A percentile compares a stretch with the other conserved stretches of the same genome.
Conservation (phyloP, 2,329 filamentous ascomycete species). For the Immersiporthe knoxdaviesiana region DNA sequence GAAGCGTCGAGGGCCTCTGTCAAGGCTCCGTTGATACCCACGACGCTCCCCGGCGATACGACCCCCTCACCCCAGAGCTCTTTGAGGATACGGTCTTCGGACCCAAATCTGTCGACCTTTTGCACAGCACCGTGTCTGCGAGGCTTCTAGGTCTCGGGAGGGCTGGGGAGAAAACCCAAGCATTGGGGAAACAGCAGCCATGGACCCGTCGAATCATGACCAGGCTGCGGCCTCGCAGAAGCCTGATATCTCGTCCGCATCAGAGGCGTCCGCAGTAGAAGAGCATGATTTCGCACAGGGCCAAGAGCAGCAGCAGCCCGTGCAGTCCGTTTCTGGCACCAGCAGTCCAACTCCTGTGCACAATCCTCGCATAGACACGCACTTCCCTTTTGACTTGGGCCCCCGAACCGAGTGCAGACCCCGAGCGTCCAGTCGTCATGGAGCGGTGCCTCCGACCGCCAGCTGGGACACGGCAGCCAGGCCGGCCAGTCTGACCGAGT, state of each 20-base stretch:
- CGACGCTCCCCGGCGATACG: background rate
- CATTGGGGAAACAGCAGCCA: slow-evolving; percentile 9
- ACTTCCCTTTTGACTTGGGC: slow-evolving; percentile 5
- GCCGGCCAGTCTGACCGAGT: slow-evolving; percentile 61
- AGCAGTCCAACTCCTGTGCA: slow-evolving; percentile 18
- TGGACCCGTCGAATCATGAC: slow-evolving; percentile 15
- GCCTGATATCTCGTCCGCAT: background rate
- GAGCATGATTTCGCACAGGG: slow-evolving; percentile 9
- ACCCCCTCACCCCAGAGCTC: background rate
- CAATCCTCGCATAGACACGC: slow-evolving; percentile 18
- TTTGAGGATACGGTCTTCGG: background rate
- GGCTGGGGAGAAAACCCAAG: background rate
- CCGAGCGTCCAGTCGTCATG: slow-evolving; percentile 42
- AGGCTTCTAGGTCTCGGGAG: slow-evolving; percentile 25
- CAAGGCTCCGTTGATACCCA: slow-evolving; percentile 2
- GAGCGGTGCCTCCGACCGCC: slow-evolving; percentile 48
- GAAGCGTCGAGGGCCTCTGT: background rate
- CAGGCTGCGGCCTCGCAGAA: slow-evolving; percentile 10
- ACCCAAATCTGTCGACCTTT: background rate
- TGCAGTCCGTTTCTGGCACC: background rate
- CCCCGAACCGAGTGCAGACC: slow-evolving; percentile 20
- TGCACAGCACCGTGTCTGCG: background rate
- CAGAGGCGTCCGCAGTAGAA: slow-evolving; percentile 1
- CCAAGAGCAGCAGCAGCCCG: background rate
- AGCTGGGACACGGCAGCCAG: slow-evolving; percentile 39